Evolutionary conservation across 176 grass and related monocot genomes (phyloP).

Genomic region (Lolium rigidum): DNA sequence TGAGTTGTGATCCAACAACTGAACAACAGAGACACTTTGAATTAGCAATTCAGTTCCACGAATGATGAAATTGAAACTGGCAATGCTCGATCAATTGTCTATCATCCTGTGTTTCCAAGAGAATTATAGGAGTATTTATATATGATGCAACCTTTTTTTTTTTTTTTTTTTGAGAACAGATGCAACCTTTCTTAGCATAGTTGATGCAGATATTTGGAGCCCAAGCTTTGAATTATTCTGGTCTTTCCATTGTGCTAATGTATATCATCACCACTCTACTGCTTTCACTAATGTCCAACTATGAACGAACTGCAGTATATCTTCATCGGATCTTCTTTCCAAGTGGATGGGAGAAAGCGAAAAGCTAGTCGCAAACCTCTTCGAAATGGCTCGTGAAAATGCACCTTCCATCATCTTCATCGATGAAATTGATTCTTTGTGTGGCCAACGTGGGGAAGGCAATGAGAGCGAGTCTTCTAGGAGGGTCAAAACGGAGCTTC

Average conservation of each 20-base stretch:
- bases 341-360: constrained; percentile 90
- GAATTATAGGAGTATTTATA: no score
- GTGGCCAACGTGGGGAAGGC: constrained; percentile 69
- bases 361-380: constrained; percentile 73
- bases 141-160: no score
- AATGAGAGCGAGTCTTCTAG: constrained; percentile 80
- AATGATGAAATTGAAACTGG: not conserved
- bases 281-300: not conserved
- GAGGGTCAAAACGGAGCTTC: constrained; percentile 79
- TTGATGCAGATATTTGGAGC: not conserved
- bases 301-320: constrained; percentile 51
- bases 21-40: not conserved
- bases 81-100: not conserved
- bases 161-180: no score
- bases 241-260: not conserved
- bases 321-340: constrained; percentile 72
- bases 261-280: not conserved
- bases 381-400: constrained; percentile 81
- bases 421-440: constrained; percentile 73
- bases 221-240: not conserved
- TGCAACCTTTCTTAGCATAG: not conserved
- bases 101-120: not conserved
- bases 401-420: constrained; percentile 81
- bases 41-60: not conserved
- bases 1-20: not conserved